Percentiles rank a stretch among this genome's conserved stretches.
phyloP scores from a whole-genome alignment of 495 filamentous ascomycete species.

The Xylaria flabelliformis region DNA sequence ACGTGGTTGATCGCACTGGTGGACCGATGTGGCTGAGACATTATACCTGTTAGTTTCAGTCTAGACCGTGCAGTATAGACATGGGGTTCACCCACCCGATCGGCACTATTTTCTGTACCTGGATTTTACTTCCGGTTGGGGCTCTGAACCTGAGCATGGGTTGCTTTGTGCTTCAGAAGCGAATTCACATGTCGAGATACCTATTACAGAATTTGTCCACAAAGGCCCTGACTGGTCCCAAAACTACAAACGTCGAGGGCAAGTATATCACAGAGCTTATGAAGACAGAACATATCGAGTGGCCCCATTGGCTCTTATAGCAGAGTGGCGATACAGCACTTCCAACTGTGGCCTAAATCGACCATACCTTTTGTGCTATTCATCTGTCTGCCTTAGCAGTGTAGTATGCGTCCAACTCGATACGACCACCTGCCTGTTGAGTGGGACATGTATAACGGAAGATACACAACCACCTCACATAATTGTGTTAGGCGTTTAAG shows the following conservation, averaged over 20 bases:
- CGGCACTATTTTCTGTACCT: constrained; percentile 12
- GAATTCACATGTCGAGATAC: constrained; percentile 14
- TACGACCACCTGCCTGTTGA: constrained; percentile 13
- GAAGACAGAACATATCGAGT: background rate
- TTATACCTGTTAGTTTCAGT: background rate
- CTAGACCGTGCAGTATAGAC: constrained; percentile 9
- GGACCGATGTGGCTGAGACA: constrained; percentile 16
- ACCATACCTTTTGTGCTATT: constrained; percentile 4
- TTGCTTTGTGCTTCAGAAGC: background rate
- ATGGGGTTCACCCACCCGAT: background rate
- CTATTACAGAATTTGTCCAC: background rate
- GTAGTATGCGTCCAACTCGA: background rate
- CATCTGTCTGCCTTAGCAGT: background rate
- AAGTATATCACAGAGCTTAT: background rate
- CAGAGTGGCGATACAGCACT: background rate
- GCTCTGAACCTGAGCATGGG: constrained; percentile 2
- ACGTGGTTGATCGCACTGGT: background rate
- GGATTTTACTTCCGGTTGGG: constrained; percentile 14
- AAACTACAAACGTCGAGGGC: background rate
- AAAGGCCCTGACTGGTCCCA: background rate
- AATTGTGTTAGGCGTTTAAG: background rate
- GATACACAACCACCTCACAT: background rate
- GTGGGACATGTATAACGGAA: background rate
- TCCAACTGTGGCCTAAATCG: background rate
- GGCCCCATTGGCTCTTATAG: background rate